A percentile compares a stretch with the other conserved stretches of the same genome.
Evolutionary conservation across 2,329 filamentous ascomycete genomes (phyloP).

Genomic region (Amphichorda felina): DNA sequence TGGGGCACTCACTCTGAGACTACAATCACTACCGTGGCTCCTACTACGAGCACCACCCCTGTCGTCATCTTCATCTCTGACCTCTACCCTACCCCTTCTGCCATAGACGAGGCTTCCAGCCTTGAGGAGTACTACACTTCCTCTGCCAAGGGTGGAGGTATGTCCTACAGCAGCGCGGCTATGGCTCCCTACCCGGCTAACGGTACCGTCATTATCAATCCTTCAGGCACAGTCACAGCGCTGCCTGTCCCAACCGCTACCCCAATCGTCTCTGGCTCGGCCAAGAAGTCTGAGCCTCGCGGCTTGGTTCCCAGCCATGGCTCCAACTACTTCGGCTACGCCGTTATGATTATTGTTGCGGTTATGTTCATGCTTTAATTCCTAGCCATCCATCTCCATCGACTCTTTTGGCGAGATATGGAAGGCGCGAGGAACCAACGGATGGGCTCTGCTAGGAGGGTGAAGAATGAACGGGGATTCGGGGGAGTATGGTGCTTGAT

Average conservation of each 20-base stretch:
- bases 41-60: constrained; percentile 13
- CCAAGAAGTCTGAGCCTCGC: constrained; percentile 18
- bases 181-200: constrained; percentile 17
- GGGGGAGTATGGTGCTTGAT: no score
- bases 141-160: no score
- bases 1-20: constrained; percentile 11
- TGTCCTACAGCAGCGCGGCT: constrained; percentile 4
- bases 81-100: not conserved
- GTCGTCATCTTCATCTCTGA: constrained; percentile 11
- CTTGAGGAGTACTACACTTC: no score
- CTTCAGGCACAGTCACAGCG: constrained; percentile 13
- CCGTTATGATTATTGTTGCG: constrained; percentile 22
- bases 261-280: constrained; percentile 16
- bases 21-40: constrained; percentile 12
- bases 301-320: constrained; percentile 15
- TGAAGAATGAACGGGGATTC: no score
- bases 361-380: constrained; percentile 20
- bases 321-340: constrained; percentile 19
- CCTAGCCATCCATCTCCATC: no score
- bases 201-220: constrained; percentile 10
- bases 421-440: no score
- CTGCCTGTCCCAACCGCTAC: constrained; percentile 11
- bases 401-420: no score
- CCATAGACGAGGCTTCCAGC: constrained; percentile 1
- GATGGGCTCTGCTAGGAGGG: no score